A percentile compares a stretch with the other conserved stretches of the same genome.
Conservation (phyloP, 1,139 yeast genomes). For the Debaryomyces sp. region DNA sequence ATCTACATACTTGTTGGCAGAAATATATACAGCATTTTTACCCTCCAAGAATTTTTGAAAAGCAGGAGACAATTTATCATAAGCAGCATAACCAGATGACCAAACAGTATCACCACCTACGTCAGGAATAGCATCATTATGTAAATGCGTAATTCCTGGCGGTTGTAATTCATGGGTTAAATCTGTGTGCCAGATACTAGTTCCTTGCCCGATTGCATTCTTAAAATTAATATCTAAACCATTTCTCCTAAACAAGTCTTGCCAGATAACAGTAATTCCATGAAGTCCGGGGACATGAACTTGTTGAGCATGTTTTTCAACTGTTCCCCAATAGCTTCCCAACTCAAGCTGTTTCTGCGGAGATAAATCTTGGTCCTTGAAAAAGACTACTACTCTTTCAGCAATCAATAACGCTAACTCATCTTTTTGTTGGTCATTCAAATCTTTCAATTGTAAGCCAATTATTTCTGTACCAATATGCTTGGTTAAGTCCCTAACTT, state of each 20-base stretch:
- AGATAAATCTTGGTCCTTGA: conserved; percentile 45
- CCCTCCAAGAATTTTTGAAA: conserved; percentile 41
- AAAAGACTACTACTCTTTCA: conserved; percentile 47
- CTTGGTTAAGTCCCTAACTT: conserved; percentile 49
- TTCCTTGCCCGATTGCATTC: conserved; percentile 31
- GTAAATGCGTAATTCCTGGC: conserved; percentile 42
- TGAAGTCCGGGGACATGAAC: conserved; percentile 29
- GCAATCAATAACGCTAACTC: conserved; percentile 50
- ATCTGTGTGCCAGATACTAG: conserved; percentile 41
- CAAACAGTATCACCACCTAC: conserved; percentile 43
- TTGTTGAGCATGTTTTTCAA: conserved; percentile 47
- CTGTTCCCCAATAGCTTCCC: conserved; percentile 48
- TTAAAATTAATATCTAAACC: conserved; percentile 32
- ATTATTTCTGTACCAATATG: conserved; percentile 60
- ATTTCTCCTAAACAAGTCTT: conserved; percentile 35
- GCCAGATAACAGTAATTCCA: conserved; percentile 60
- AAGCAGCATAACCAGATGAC: conserved; percentile 43
- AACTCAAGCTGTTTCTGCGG: conserved; percentile 50
- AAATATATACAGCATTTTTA: conserved; percentile 37
- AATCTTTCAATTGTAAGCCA: conserved; percentile 53
- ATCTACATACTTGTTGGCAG: conserved; percentile 40
- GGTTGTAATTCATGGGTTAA: conserved; percentile 41
- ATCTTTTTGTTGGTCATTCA: conserved; percentile 54
- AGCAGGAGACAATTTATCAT: conserved; percentile 40
- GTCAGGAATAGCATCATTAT: conserved; percentile 36